phyloP scores from a whole-genome alignment of 2,329 filamentous ascomycete genomes.

The Ceratocystis albifundus region DNA sequence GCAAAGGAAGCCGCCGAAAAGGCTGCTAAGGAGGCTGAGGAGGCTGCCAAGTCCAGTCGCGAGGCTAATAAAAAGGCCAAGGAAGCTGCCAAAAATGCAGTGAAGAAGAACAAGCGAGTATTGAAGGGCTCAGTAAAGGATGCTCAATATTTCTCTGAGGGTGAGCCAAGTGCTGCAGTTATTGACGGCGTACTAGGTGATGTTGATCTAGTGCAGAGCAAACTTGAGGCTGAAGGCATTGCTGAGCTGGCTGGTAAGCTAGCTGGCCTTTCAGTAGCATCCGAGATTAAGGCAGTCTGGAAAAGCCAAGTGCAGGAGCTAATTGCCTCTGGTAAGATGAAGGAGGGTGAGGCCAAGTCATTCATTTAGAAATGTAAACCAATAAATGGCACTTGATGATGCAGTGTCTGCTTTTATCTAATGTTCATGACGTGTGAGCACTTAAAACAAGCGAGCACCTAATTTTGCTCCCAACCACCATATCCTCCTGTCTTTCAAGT shows the following conservation, averaged over 20 bases:
- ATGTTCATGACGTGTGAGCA: no score
- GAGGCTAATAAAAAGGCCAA: conserved; percentile 90
- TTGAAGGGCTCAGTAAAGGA: conserved; percentile 91
- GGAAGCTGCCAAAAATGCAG: conserved; percentile 95
- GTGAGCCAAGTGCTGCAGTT: conserved; percentile 59
- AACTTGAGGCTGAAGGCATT: conserved; percentile 85
- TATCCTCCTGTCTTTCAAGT: no score
- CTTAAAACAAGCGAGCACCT: no score
- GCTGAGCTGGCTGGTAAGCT: conserved; percentile 72
- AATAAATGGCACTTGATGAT: neutral
- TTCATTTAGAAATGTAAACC: conserved; percentile 32
- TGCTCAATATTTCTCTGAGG: conserved; percentile 82
- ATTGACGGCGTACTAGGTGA: conserved; percentile 77
- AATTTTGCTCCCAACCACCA: no score
- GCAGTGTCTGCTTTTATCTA: no score
- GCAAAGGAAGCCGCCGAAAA: conserved; percentile 76
- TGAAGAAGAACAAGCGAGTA: conserved; percentile 99
- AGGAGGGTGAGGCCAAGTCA: conserved; percentile 68
- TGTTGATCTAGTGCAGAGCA: conserved; percentile 74
- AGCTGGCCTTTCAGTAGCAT: conserved; percentile 62
- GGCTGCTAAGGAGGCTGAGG: conserved; percentile 72
- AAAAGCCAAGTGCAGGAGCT: conserved; percentile 65
- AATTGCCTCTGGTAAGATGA: conserved; percentile 70
- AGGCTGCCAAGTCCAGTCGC: conserved; percentile 70
- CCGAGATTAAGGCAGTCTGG: conserved; percentile 79